Evolutionary conservation across 2,329 filamentous ascomycete species (phyloP).

Genomic region (Colletotrichum sp.): DNA sequence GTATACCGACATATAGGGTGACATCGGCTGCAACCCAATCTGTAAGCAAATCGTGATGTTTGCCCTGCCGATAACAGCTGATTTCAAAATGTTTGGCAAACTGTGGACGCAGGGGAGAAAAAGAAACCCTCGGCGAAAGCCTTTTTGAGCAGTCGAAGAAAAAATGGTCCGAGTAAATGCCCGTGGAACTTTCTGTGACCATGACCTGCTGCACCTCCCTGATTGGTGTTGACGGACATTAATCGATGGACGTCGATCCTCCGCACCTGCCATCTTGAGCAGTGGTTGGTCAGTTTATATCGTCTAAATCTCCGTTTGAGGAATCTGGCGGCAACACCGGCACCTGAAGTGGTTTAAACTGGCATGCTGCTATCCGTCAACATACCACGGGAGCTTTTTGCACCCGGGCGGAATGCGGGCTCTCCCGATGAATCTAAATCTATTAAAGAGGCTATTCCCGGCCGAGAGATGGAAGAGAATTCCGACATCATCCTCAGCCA

Average conservation of each 20-base stretch:
- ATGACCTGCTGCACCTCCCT: background rate
- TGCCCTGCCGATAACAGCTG: background rate
- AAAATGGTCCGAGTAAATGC: background rate
- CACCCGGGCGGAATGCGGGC: background rate
- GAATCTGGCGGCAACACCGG: background rate
- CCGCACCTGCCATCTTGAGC: constrained; percentile 12
- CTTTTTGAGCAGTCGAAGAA: background rate
- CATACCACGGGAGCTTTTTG: background rate
- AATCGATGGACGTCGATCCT: background rate
- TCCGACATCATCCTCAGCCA: background rate
- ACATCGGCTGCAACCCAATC: background rate
- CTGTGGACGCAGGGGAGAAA: background rate
- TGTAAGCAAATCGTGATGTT: background rate
- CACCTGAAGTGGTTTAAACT: background rate
- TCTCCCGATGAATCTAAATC: background rate
- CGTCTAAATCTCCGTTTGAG: background rate
- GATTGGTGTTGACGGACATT: background rate
- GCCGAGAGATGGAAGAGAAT: background rate
- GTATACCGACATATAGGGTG: background rate
- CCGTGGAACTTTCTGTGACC: background rate
- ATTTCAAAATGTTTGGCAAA: background rate
- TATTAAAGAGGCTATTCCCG: background rate
- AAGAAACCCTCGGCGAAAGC: background rate
- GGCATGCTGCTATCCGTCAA: background rate
- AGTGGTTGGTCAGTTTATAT: background rate